A percentile compares a stretch with the other conserved stretches of the same genome.
phyloP scores from a whole-genome alignment of 106 monocot species.

The Gastrodia elata region DNA sequence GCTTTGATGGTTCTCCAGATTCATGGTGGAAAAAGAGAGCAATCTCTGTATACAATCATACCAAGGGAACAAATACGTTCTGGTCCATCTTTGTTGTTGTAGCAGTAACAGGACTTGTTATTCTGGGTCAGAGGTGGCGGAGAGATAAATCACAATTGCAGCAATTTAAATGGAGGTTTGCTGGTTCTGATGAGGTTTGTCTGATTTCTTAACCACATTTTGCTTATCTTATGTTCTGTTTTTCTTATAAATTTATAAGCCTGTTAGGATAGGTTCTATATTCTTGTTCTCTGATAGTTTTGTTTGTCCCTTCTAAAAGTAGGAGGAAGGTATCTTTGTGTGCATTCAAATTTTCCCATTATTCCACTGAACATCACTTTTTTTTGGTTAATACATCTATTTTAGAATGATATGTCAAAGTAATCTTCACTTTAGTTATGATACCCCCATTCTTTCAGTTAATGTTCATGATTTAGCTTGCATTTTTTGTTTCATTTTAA shows the following conservation, averaged over 20 bases:
- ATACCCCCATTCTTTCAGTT: neutral
- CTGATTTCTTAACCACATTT: neutral
- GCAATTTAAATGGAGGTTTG: constrained; percentile 33
- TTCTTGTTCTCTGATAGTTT: neutral
- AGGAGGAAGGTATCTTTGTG: neutral
- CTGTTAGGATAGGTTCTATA: neutral
- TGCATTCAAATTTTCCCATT: neutral
- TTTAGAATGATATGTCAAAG: neutral
- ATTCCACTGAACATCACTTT: neutral
- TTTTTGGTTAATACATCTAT: neutral
- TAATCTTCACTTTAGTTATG: neutral
- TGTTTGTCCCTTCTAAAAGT: neutral
- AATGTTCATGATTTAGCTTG: constrained; percentile 1
- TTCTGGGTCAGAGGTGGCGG: constrained; percentile 46
- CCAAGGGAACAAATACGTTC: constrained; percentile 40
- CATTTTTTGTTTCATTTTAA: neutral
- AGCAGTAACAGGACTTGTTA: constrained; percentile 53
- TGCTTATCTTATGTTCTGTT: neutral
- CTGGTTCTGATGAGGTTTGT: constrained; percentile 28
- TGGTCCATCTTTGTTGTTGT: constrained; percentile 62
- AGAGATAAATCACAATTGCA: constrained; percentile 42
- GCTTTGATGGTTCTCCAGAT: constrained; percentile 19
- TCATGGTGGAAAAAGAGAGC: constrained; percentile 57
- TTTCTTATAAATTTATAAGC: neutral
- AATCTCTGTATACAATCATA: constrained; percentile 37